These are phyloP conservation scores for Climacium dendroides DNA, from an alignment of 225 moss, liverwort and hornwort genomes.

Conservation along the genomic window DNA sequence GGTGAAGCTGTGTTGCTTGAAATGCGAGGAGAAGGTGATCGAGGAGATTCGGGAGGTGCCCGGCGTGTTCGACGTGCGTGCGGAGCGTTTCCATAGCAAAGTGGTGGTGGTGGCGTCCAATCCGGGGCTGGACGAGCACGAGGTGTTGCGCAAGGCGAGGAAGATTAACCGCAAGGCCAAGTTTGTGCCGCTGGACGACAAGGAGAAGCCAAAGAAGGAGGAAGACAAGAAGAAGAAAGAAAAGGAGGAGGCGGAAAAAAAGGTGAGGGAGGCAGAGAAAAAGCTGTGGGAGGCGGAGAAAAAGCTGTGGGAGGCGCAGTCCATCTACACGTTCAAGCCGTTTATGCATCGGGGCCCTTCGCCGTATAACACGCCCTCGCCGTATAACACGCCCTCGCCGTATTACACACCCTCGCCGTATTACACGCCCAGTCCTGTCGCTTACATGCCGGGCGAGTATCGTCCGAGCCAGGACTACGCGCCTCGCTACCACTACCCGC, in stretches of 20 bases:
- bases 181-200: neutral
- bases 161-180: slow-evolving; percentile 7
- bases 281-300: neutral
- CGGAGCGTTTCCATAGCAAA: neutral
- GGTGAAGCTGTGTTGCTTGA: slow-evolving; percentile 20
- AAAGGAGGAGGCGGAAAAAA: neutral
- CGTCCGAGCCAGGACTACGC: slow-evolving; percentile 4
- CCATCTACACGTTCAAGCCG: neutral
- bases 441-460: neutral
- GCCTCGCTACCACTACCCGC: neutral
- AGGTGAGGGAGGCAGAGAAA: too few species aligned
- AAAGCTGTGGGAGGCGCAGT: neutral
- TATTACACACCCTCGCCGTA: neutral
- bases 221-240: neutral
- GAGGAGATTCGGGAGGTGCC: slow-evolving; percentile 20
- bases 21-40: slow-evolving; percentile 25
- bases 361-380: neutral
- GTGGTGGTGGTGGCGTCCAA: slow-evolving; percentile 20
- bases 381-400: neutral
- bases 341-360: neutral
- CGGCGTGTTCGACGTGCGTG: slow-evolving; percentile 22
- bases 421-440: neutral
- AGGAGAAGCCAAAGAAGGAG: slow-evolving; percentile 3
- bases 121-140: neutral
- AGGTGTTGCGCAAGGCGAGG: slow-evolving; percentile 1